phyloP scores from a whole-genome alignment of 2,329 filamentous ascomycete genomes.

The Pyricularia sp. region DNA sequence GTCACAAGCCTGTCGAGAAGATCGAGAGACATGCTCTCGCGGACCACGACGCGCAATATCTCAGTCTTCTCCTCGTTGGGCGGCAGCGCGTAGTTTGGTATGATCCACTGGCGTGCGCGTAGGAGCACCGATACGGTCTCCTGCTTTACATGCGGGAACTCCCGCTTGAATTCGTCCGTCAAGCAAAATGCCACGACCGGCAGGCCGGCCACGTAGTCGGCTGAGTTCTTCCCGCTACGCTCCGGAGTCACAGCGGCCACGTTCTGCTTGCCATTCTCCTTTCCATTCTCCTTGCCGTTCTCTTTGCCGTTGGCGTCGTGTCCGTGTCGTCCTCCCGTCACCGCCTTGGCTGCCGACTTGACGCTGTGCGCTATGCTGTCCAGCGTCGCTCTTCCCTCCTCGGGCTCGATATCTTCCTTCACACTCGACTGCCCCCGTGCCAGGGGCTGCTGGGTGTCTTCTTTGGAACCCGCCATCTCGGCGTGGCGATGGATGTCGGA shows the following conservation, averaged over 20 bases:
- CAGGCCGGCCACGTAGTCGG: conserved; percentile 49
- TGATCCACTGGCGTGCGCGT: conserved; percentile 56
- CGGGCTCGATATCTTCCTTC: not conserved
- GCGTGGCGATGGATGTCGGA: conserved; percentile 51
- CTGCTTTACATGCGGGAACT: conserved; percentile 52
- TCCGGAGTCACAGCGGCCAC: conserved; percentile 10
- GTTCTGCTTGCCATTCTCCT: not conserved
- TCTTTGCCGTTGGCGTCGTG: conserved; percentile 1
- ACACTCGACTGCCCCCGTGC: not conserved
- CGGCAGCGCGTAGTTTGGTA: conserved; percentile 57
- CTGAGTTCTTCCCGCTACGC: conserved; percentile 32
- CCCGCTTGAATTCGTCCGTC: conserved; percentile 44
- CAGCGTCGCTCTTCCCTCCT: not conserved
- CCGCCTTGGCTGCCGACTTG: conserved; percentile 19
- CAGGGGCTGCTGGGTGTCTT: conserved; percentile 4
- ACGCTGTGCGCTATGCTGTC: conserved; percentile 14
- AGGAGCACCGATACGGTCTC: conserved; percentile 48
- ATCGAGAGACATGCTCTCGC: conserved; percentile 57
- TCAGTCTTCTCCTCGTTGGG: conserved; percentile 48
- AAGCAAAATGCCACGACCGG: conserved; percentile 58
- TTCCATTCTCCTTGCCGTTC: not conserved
- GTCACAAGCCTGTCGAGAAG: conserved; percentile 48
- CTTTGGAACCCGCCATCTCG: conserved; percentile 3
- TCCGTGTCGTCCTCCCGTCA: not conserved
- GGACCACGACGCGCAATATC: conserved; percentile 53